Base-by-base conservation (phyloP, 1,284 basidiomycete genomes). In the Irpex rosettiformis region DNA sequence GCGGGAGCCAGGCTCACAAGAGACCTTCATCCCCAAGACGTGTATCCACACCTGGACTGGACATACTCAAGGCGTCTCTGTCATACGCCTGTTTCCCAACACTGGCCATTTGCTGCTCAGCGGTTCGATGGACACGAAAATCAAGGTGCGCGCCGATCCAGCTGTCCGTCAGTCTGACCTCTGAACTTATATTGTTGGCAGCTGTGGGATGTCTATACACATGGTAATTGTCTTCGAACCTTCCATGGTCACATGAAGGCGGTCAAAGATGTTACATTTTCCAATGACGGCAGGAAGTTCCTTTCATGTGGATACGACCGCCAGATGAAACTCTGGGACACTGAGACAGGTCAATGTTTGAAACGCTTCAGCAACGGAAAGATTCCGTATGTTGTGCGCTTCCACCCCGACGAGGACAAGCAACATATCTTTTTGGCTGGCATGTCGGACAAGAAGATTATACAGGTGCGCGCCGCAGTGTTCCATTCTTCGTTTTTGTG, bases 391-490 rank as follows among this genome's bases (percentile, higher is more conserved):
- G 93, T 95, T 58, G 82, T 99, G 56, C 87, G 88, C 58, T 99
- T 98, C 79, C 91, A 99, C 73, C 97, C 97, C 4, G 95, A 98
- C 70, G 82, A 90, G 55, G 95, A 98, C 69, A 98, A 98, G 73
- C 95, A 98, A 70, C 80, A 98, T 71, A 89, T 96, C 59, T 99
- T 99, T 80, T 78, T 99, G 40, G 94, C 96, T 45, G 97, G 97
- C 64, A 99, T 98, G 96, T 93, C 91, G 55, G 96, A 99, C 76
- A 99, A 98, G 77, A 98, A 98, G 77, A 97, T 99, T 64, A 91
- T 98, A 28, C 96, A 96, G 81, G 93, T 93, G 67, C 60, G 80
- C 70, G 48, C 24, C 8, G 5, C 57, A 53, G 28, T 33, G 49
- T 27, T 45, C 45, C 22, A 47, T 49, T 47, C 48, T 28, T 24